Evolutionary conservation across 176 grass and related monocot genomes (phyloP).

Genomic region (Dactylis glomerata): DNA sequence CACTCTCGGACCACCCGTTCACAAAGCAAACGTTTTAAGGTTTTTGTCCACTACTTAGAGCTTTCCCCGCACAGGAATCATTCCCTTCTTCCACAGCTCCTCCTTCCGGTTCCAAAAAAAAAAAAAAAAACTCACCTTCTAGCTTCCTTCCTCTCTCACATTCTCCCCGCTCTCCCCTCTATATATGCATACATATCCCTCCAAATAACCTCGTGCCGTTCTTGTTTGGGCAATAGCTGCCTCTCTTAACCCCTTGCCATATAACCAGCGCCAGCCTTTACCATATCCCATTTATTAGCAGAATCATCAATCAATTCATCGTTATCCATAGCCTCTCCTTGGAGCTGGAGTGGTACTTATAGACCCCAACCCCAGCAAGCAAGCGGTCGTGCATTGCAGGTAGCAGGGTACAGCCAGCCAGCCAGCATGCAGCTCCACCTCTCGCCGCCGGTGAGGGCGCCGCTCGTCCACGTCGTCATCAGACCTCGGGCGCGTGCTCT

Average conservation of each 20-base stretch:
- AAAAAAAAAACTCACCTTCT: no score
- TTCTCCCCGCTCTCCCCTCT: not conserved
- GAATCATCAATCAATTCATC: not conserved
- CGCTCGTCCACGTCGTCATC: not conserved
- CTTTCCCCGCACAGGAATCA: no score
- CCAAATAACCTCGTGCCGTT: not conserved
- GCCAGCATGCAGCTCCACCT: slow-evolving; percentile 9
- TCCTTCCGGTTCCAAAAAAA: no score
- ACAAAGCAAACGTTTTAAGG: not conserved
- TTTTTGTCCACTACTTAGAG: not conserved
- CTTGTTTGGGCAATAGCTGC: not conserved
- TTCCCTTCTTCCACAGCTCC: no score
- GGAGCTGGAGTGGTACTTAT: not conserved
- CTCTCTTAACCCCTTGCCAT: not conserved
- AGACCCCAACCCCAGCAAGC: not conserved
- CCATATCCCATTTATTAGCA: not conserved
- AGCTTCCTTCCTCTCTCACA: slow-evolving; percentile 13
- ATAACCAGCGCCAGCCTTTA: not conserved
- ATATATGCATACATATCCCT: not conserved
- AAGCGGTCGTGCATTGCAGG: not conserved
- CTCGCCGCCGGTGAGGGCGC: not conserved
- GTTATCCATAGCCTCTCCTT: not conserved
- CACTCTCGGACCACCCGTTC: not conserved
- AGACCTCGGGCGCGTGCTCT: not conserved
- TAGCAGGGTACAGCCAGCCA: not conserved